Base-by-base conservation (phyloP, 768 basidiomycete genomes). In the Lanmaoa rubissima region DNA sequence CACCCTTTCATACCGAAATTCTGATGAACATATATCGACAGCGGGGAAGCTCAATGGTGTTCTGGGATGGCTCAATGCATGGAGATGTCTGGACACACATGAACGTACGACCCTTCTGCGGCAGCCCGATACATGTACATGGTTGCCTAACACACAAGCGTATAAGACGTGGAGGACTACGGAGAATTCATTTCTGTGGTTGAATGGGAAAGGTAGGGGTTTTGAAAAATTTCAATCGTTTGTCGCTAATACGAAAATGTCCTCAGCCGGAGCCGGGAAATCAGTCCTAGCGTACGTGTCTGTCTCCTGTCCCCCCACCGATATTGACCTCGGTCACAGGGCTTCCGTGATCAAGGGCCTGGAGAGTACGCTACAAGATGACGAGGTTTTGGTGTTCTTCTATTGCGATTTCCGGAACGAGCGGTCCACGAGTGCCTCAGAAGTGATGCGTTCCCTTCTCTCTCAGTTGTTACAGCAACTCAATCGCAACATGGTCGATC, bases 321-420 rank as follows among this genome's bases (percentile, higher is more conserved):
- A 34, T 32, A 21, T 34, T 59, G 12, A 60, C n/a, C 1, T 8
- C n/a, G 16, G 4, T 32, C 4, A 7, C 32, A 59, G 59, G 3
- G 51, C 59, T 16, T 55, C 34, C 3, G 48, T 59, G 13, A 63
- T 63, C 12, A 53, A 58, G 0, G 21, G 32, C 36, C 17, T 64
- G 5, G n/a, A 19, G 21, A 14, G 10, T 5, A 14, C 21, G 2
- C 10, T 55, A n/a, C 35, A 39, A 31, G 45, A 53, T 14, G 50
- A 28, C 7, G 55, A 57, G 7, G 4, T 40, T 12, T 41, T 58
- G 13, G 34, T 34, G 5, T 58, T 36, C 17, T 61, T 65, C 21
- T 65, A 65, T 19, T 65, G 59, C 13, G 57, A 65, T 39, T 65
- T 58, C 5, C 57, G 57, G 12, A 44, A 32, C 5, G 60, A 56